Evolutionary conservation across 768 basidiomycete species (phyloP).

Genomic region (Termitomyces sp.): DNA sequence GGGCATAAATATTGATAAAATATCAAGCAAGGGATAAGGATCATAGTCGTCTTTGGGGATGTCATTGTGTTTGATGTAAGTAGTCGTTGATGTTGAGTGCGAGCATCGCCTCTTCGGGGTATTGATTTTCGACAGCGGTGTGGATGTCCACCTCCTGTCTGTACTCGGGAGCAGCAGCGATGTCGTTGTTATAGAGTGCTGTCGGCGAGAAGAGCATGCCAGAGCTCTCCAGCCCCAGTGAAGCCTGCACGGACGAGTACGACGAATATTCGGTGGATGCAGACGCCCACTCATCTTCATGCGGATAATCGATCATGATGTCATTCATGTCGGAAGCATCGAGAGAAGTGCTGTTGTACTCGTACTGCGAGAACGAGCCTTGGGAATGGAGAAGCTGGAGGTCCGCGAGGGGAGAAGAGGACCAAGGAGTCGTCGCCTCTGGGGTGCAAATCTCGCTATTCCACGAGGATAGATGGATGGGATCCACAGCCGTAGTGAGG

Average conservation of each 20-base stretch:
- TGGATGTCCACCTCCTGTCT: conserved; percentile 1
- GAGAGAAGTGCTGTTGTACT: neutral
- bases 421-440: conserved; percentile 4
- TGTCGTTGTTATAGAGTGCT: neutral
- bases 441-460: conserved; percentile 24
- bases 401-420: conserved; percentile 3
- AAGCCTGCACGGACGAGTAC: neutral
- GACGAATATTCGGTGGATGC: neutral
- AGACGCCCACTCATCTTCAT: conserved; percentile 5
- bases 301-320: neutral
- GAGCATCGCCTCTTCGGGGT: conserved; percentile 19
- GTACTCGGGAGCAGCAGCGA: conserved; percentile 2
- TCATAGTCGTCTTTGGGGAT: neutral
- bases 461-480: conserved; percentile 35
- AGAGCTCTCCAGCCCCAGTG: conserved; percentile 2
- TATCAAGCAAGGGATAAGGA: neutral
- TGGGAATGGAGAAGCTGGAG: neutral
- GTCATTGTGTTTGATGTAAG: conserved; percentile 17
- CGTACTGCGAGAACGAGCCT: neutral
- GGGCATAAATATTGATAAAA: neutral
- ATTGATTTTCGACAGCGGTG: conserved; percentile 1
- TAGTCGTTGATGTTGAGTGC: conserved; percentile 25
- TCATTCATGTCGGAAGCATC: neutral
- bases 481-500: conserved; percentile 6
- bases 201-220: conserved; percentile 5